Evolutionary conservation across 1,284 basidiomycete species (phyloP).

Genomic region (Naganishia sp.): DNA sequence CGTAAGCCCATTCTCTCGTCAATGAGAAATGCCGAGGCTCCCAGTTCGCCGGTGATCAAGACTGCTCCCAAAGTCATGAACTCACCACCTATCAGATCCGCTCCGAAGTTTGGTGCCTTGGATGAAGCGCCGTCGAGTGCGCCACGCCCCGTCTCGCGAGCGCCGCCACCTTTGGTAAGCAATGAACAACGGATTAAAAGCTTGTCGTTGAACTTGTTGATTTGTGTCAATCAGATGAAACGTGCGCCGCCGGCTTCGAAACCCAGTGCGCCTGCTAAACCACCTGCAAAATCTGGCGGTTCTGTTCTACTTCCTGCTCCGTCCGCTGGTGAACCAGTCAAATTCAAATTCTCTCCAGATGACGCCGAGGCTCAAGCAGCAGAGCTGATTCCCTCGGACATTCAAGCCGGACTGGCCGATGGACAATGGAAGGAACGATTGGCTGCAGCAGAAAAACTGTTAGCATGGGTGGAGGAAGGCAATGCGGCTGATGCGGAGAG

Average conservation of each 20-base stretch:
- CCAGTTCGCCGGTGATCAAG: slow-evolving; percentile 7
- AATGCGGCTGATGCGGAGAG: slow-evolving; percentile 67
- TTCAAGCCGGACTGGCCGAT: slow-evolving; percentile 75
- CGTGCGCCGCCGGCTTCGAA: slow-evolving; percentile 1
- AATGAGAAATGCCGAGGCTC: slow-evolving; percentile 1
- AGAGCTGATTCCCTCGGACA: slow-evolving; percentile 70
- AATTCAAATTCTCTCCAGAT: slow-evolving; percentile 87
- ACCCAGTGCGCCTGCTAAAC: slow-evolving; percentile 25
- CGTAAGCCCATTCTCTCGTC: slow-evolving; percentile 19
- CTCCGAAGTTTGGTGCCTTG: slow-evolving; percentile 36
- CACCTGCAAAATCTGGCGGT: slow-evolving; percentile 31
- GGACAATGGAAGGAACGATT: slow-evolving; percentile 91
- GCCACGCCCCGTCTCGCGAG: slow-evolving; percentile 25
- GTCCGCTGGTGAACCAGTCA: slow-evolving; percentile 72
- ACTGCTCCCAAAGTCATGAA: slow-evolving; percentile 8
- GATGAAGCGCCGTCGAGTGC: slow-evolving; percentile 33
- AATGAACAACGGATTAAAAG: background rate
- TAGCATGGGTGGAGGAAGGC: slow-evolving; percentile 71
- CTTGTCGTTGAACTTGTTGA: background rate
- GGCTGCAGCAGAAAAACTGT: slow-evolving; percentile 82
- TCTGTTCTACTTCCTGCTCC: slow-evolving; percentile 61
- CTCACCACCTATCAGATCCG: slow-evolving; percentile 42
- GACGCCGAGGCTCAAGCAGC: slow-evolving; percentile 82
- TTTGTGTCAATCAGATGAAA: slow-evolving; percentile 4
- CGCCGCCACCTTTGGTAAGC: slow-evolving; percentile 29